These are phyloP conservation scores for Syncephalastrum racemosum DNA, from an alignment of 371 early-diverging fungal genomes.

Conservation along the genomic window DNA sequence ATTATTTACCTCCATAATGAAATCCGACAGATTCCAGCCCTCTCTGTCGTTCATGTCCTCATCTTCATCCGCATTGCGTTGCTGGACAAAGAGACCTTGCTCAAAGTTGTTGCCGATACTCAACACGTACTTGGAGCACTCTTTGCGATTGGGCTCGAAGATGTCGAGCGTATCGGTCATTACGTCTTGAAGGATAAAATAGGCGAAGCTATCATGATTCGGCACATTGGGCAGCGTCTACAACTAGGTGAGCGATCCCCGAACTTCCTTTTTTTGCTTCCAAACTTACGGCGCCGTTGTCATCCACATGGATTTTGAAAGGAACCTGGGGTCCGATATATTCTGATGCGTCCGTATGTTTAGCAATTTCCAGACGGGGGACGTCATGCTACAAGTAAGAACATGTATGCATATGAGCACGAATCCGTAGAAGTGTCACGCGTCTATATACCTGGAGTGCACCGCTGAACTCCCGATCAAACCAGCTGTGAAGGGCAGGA, in stretches of 20 bases:
- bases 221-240: conserved; percentile 40
- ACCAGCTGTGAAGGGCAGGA: conserved; percentile 35
- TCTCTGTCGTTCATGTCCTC: conserved; percentile 24
- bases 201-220: conserved; percentile 57
- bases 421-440: neutral
- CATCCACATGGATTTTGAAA: conserved; percentile 51
- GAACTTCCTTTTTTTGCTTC: neutral
- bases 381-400: conserved; percentile 55
- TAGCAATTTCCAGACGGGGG: conserved; percentile 49
- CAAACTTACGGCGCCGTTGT: conserved; percentile 25
- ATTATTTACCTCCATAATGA: conserved; percentile 37
- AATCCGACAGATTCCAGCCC: conserved; percentile 38
- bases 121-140: conserved; percentile 72
- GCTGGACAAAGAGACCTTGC: conserved; percentile 54
- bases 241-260: neutral
- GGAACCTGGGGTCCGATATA: conserved; percentile 32
- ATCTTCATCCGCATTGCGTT: conserved; percentile 12
- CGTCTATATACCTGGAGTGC: conserved; percentile 40
- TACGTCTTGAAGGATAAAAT: conserved; percentile 80
- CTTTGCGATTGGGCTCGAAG: conserved; percentile 81
- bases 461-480: conserved; percentile 54
- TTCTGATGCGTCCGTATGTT: conserved; percentile 21
- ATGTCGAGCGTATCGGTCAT: conserved; percentile 75
- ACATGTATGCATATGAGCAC: neutral
- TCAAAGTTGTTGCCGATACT: conserved; percentile 59